Evolutionary conservation across 2,329 filamentous ascomycete species (phyloP), one percentile per base, ranked within the genome.

Genomic region (Magnaporthiopsis rhizophila): DNA sequence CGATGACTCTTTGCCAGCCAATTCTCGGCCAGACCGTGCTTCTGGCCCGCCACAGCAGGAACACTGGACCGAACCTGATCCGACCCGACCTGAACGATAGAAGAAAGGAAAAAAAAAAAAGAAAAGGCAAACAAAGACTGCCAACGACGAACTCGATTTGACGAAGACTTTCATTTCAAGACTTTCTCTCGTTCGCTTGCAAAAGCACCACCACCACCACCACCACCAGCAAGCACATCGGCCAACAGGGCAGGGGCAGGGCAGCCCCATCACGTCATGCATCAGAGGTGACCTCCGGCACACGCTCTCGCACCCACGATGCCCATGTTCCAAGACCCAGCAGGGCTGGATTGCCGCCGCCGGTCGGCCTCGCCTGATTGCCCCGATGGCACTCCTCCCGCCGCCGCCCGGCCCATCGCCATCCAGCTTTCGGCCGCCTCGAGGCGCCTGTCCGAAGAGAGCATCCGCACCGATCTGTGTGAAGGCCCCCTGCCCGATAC

Each of bases 401-500:
- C 45, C 45, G 45, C 45, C 45, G 21, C 59, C 56, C 64, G 26
- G 59, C 59, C 21, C 26, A 62, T 26, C 50, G 50, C 8, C 60
- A 64, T 38, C 64, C 75, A 61, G 63, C 65, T 56, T 15, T 36
- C 32, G 57, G 57, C 32, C 28, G 57, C 32, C 28, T 36, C 62
- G 57, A 77, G 78, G 62, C 78, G 74, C 57, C 72, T 79, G 34
- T 87, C 85, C 0, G 84, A 87, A 66, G 85, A 87, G 71, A 87
- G 83, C 71, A 82, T 87, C 53, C 78, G 81, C 28, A 85, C 83
- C 32, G 85, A 88, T 36, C 74, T 87, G 12, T 87, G 85, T 69
- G 85, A 88, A 64, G 85, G 84, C 0, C 84, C 79, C 0, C 59
- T 87, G 21, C 74, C 72, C 32, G 80, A 82, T 26, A 58, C 26